Base-by-base conservation (phyloP, 2,329 filamentous ascomycete genomes). In the Colletotrichum sansevieriae region DNA sequence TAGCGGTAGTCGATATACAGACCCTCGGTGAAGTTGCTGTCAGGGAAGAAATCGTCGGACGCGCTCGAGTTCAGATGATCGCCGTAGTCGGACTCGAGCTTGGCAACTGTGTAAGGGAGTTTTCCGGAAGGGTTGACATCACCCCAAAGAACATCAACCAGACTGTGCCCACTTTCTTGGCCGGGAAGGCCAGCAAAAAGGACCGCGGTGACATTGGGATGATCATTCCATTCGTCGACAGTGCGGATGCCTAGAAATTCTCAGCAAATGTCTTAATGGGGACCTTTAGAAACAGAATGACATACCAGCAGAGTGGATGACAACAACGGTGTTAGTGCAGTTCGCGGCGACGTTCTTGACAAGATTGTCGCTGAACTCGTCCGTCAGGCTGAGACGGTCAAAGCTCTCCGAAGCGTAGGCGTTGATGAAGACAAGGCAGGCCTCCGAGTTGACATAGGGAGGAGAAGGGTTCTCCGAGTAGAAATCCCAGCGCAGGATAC, bases 381-480 rank as follows among this genome's bases (percentile, higher is more conserved):
- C 92, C 35, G 85, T 84, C 46, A 93, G 81, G 8, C 83, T 84
- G 0, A 87, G 81, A 54, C 88, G 84, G 67, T 93, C 85, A 71
- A 85, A 91, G 1, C 91, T 92, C 78, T 97, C 94, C 1, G 91
- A 89, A 1, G 91, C 88, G 77, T 91, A 92, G 8, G 84, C 86
- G 74, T 92, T 92, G 72, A 88, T 86, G 71, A 91, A 87, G 0
- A 91, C 87, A 2, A 91, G 78, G 71, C 93, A 96, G 7, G 93
- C 84, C 73, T 94, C 85, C 1, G 85, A 83, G 56, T 85, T 80
- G 8, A 91, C 84, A 10, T 68, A 68, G 12, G 65, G 62, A 2
- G 65, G 62, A 6, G 78, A 72, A 0, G 89, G 88, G 1, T 81
- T 76, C 1, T 76, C 74, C 1, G 78, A 83, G 15, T 76, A 75